Evolutionary conservation across 2,329 filamentous ascomycete genomes (phyloP).

Genomic region (Myotisia sp.): DNA sequence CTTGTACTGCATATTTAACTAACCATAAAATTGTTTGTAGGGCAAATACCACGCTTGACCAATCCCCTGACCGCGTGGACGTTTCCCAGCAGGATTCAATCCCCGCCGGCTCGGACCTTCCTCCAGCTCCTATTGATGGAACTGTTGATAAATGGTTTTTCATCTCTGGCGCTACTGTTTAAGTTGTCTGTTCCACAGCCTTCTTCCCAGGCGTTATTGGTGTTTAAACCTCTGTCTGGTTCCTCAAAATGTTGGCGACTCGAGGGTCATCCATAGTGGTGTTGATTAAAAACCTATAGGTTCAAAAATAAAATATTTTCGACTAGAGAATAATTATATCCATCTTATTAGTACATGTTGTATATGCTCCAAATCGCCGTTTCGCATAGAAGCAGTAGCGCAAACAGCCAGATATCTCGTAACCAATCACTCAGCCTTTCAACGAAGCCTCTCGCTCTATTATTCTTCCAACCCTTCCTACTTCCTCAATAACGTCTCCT

Average conservation of each 20-base stretch:
- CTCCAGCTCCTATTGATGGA: conserved; percentile 77
- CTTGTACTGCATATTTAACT: not conserved
- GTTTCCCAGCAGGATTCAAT: conserved; percentile 55
- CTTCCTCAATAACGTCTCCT: conserved; percentile 72
- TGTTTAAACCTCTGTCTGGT: no score
- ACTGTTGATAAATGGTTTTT: conserved; percentile 99
- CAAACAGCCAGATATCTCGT: no score
- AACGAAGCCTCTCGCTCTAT: conserved; percentile 75
- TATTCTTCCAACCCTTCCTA: conserved; percentile 73
- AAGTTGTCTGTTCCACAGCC: conserved; percentile 30
- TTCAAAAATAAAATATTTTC: no score
- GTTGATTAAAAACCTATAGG: no score
- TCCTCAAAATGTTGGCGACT: no score
- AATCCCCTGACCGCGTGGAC: conserved; percentile 59
- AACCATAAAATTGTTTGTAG: conserved; percentile 34
- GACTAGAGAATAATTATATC: no score
- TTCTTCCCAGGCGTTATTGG: no score
- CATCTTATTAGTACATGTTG: no score
- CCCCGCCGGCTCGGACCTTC: conserved; percentile 62
- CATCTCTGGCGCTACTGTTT: conserved; percentile 89
- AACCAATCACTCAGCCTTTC: no score
- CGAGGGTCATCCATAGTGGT: no score
- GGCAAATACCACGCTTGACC: conserved; percentile 62
- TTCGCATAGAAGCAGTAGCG: no score
- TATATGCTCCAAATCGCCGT: no score